Base-by-base conservation (phyloP, 202 grass and related monocot species). In the Tripidium arundinaceum region DNA sequence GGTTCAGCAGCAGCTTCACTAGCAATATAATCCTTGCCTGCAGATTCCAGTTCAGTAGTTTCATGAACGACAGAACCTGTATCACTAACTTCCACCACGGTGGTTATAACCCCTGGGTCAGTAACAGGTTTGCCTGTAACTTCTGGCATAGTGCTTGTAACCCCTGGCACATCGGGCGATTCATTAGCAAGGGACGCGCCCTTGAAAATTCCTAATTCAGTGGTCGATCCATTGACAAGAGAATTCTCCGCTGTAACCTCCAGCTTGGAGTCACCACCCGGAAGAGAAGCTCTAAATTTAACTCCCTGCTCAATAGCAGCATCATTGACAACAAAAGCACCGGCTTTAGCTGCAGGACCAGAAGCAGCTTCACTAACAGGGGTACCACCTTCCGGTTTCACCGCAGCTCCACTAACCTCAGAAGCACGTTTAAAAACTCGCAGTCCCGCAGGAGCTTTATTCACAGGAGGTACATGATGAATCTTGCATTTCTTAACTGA, bases 401-500 rank as follows among this genome's bases (percentile, higher is more conserved):
- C 22, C 28, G 14, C 39, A 78, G 67, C 74, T 29, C 45, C 65
- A 71, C 6, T 57, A n/a, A 65, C 25, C 45, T 46, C 21, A 72
- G 54, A 47, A 41, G 33, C 41, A 11, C 3, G 42, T 42, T 9
- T 65, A 0, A 41, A 5, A 68, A 47, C 52, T n/a, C 41, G 64
- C 75, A 73, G 7, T 3, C 1, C 22, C 15, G 5, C 21, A 38
- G 13, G 26, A 73, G 24, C 12, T 61, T 66, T 45, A 28, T 33
- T 79, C 14, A 19, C 34, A 67, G 34, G 63, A 41, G 3, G 40
- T 36, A 19, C 76, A 64, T 57, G 19, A 62, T 38, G 41, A 22
- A 62, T 37, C 62, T 79, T 60, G 21, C 74, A 78, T 36, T 31
- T 39, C 41, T 79, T 80, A 83, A 63, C 74, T 89, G 68, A 40